Evolutionary conservation across 768 basidiomycete species (phyloP).

Genomic region (Hemileccinum impolitum): DNA sequence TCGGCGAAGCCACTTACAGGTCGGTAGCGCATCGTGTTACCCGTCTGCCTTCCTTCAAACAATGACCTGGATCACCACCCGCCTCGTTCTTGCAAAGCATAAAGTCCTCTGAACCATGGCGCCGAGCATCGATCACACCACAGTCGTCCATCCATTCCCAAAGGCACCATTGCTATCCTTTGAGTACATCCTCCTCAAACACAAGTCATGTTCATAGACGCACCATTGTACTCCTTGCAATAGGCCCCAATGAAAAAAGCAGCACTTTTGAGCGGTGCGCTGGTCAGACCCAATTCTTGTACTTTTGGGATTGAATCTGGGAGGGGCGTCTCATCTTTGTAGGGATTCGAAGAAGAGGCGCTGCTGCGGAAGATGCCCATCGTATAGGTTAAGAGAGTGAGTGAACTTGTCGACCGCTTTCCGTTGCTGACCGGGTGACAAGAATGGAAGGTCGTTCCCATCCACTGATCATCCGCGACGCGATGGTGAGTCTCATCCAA

Average conservation of each 20-base stretch:
- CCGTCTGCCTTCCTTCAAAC: conserved; percentile 91
- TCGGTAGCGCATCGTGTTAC: conserved; percentile 95
- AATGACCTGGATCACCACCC: conserved; percentile 79
- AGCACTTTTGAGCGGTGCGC: conserved; percentile 92
- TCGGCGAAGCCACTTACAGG: conserved; percentile 55
- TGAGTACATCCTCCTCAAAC: conserved; percentile 8
- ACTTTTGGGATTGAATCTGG: conserved; percentile 72
- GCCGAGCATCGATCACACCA: neutral
- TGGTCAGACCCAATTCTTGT: conserved; percentile 83
- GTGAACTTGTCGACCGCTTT: conserved; percentile 7
- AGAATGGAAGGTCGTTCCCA: conserved; percentile 28
- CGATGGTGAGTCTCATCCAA: conserved; percentile 15
- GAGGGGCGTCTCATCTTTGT: conserved; percentile 63
- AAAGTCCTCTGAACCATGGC: conserved; percentile 65
- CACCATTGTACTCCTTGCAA: conserved; percentile 97
- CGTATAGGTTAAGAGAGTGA: conserved; percentile 27
- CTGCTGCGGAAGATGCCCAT: conserved; percentile 56
- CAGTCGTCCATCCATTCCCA: neutral
- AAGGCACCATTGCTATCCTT: neutral
- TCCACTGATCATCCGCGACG: neutral
- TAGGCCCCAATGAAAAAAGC: conserved; percentile 95
- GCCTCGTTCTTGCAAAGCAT: conserved; percentile 98
- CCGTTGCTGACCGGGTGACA: conserved; percentile 15
- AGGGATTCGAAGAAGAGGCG: conserved; percentile 45
- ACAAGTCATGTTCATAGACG: conserved; percentile 23